phyloP scores from a whole-genome alignment of 176 grass and related monocot species.

The Saccharum officinarum region DNA sequence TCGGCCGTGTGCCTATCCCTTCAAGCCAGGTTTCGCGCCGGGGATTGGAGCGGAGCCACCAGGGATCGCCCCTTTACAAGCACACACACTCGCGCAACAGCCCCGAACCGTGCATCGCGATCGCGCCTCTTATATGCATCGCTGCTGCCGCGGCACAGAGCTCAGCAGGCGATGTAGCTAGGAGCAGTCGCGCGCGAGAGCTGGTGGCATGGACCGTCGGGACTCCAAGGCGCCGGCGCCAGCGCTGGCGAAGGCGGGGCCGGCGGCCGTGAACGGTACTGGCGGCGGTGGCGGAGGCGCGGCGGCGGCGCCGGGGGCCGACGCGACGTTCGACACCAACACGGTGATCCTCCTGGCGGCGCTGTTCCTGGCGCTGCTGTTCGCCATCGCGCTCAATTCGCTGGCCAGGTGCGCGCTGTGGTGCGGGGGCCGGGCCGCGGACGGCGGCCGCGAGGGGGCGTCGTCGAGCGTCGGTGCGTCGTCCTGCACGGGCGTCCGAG shows the following conservation, averaged over 20 bases:
- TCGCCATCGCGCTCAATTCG: constrained; percentile 64
- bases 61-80: neutral
- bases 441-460: neutral
- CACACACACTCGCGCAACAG: neutral
- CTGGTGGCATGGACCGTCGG: constrained; percentile 10
- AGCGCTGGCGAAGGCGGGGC: neutral
- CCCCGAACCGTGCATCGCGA: neutral
- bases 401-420: constrained; percentile 64
- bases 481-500: neutral
- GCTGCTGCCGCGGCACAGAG: neutral
- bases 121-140: neutral
- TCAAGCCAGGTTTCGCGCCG: constrained; percentile 8
- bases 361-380: constrained; percentile 64
- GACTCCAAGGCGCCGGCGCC: constrained; percentile 22
- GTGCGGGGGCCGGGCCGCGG: constrained; percentile 19
- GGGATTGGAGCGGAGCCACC: neutral
- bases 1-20: constrained; percentile 6
- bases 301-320: neutral
- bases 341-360: constrained; percentile 80
- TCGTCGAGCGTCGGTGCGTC: neutral
- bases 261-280: neutral
- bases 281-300: neutral
- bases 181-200: neutral
- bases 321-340: constrained; percentile 69
- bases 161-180: neutral